Base-by-base conservation (phyloP, 1,139 yeast genomes). In the Starmera stellimalicola region DNA sequence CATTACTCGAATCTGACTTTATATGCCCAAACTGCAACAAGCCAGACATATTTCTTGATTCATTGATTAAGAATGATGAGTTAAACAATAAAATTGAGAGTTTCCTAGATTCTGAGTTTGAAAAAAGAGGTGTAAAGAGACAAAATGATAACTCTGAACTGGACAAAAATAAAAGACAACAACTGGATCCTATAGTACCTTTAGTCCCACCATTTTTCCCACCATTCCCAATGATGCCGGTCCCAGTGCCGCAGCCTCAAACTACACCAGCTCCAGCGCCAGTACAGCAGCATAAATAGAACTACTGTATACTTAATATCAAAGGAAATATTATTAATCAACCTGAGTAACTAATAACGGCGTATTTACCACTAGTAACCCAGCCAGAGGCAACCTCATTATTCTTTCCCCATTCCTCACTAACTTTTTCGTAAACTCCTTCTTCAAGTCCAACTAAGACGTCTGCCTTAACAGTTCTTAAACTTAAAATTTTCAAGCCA, bases 401-500 rank as follows among this genome's bases (percentile, higher is more conserved):
- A 3, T 32, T 19, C 17, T 51, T 48, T 20, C 50, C 58, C 79
- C 93, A 85, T 33, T 62, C 60, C 37, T 67, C 58, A 31, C 71
- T 67, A 43, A 91, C 66, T 50, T 74, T 65, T 45, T 80, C 88
- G 44, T 82, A 81, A 20, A 72, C 60, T 3, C 95, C 96, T 28
- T 68, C 62, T 6, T 70, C 67, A 41, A 91, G 70, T 3, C 94
- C 97, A 33, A 82, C 95, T 36, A 82, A 79, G n/a, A 88, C 97
- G 54, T 93, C 98, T 1, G 97, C 96, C 58, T 91, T 91, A 57
- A 95, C 79, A 3, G 98, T 91, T 63, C 99, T 74, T 49, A 91
- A 67, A 20, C 94, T 71, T 42, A 85, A 62, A 17, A 84, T 51
- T 12, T 75, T 77, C 36, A 91, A 63, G 7, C 77, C 78, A 36